phyloP scores from a whole-genome alignment of 495 filamentous ascomycete species.

The Penicillium coffeae region DNA sequence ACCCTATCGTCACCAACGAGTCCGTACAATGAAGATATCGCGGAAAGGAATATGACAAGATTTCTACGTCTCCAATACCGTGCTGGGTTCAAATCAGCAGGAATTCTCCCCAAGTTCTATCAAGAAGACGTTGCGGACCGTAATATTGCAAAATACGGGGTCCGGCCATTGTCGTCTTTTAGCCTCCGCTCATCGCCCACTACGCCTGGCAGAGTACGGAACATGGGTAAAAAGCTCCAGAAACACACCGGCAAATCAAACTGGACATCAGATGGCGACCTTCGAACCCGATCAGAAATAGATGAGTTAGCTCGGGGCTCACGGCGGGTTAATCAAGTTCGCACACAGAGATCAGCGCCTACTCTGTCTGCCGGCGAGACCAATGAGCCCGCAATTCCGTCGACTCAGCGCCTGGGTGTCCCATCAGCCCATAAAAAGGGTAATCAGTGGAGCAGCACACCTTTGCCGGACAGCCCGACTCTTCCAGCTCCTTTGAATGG shows the following conservation, averaged over 20 bases:
- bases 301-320: constrained; percentile 10
- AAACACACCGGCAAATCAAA: constrained; percentile 14
- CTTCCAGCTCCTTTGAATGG: constrained; percentile 22
- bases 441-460: constrained; percentile 33
- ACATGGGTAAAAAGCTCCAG: constrained; percentile 13
- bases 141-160: constrained; percentile 33
- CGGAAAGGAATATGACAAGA: constrained; percentile 43
- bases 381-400: constrained; percentile 8
- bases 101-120: constrained; percentile 19
- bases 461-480: constrained; percentile 42
- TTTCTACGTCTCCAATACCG: constrained; percentile 26
- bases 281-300: background rate
- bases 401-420: constrained; percentile 27
- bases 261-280: constrained; percentile 3
- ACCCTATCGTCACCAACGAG: constrained; percentile 27
- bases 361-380: constrained; percentile 23
- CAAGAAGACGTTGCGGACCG: constrained; percentile 46
- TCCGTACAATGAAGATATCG: constrained; percentile 47
- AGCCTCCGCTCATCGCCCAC: constrained; percentile 24
- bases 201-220: constrained; percentile 18
- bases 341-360: constrained; percentile 33
- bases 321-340: constrained; percentile 11
- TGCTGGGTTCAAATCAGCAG: constrained; percentile 9
- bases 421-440: constrained; percentile 39
- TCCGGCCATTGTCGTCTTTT: constrained; percentile 21